A percentile compares a stretch with the other conserved stretches of the same genome.
These are phyloP conservation scores for Debaryomyces sp. DNA, from an alignment of 1,139 yeast species.

Conservation along the genomic window DNA sequence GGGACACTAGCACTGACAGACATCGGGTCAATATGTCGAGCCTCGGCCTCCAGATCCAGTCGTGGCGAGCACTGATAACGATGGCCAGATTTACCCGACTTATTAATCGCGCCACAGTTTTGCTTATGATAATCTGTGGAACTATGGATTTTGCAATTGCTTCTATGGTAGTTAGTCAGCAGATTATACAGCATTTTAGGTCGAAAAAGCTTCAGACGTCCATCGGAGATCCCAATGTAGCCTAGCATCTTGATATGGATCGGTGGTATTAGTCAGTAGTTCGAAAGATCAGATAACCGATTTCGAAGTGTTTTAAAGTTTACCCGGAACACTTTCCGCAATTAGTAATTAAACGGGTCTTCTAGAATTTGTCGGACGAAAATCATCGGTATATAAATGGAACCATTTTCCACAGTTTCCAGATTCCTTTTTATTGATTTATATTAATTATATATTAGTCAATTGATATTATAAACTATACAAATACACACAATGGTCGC, in stretches of 20 bases:
- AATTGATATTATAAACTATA: conserved; percentile 1
- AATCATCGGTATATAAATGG: conserved; percentile 4
- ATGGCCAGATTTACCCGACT: conserved; percentile 1
- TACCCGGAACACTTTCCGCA: conserved; percentile 11
- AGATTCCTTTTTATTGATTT: no score
- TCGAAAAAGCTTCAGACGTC: not conserved
- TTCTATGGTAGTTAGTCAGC: not conserved
- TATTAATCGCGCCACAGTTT: conserved; percentile 5
- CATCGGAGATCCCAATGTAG: not conserved
- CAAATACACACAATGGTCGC: conserved; percentile 68
- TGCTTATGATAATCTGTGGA: not conserved
- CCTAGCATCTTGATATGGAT: not conserved
- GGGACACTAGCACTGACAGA: no score
- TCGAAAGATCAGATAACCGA: not conserved
- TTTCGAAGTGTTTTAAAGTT: not conserved
- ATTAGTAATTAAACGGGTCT: conserved; percentile 20
- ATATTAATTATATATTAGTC: not conserved
- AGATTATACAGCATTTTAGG: not conserved
- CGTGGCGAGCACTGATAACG: not conserved
- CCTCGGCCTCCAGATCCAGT: not conserved
- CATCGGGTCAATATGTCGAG: no score
- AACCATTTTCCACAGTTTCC: conserved; percentile 1
- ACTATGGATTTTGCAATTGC: not conserved
- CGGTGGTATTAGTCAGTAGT: not conserved
- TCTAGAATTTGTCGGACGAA: conserved; percentile 14